Evolutionary conservation across 1,284 basidiomycete species (phyloP), one percentile per base, ranked within the genome.

Genomic region (Meripilus lineatus): DNA sequence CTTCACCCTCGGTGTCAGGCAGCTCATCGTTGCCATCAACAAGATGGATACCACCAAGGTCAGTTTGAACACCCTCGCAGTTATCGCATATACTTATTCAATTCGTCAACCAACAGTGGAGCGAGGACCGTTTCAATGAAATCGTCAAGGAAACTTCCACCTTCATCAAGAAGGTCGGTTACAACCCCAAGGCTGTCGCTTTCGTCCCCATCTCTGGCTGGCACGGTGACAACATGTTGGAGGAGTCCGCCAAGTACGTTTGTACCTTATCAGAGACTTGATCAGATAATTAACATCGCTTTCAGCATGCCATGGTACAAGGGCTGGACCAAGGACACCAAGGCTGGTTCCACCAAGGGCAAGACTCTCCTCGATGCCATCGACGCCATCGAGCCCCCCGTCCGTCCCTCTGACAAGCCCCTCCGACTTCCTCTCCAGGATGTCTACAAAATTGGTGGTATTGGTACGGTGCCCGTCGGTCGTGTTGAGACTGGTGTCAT

Each of bases 381-480:
- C 61, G 95, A 99, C 68, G 93, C 94, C 71, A 99, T 99, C 66
- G 96, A 99, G 68, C 93, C 96, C 67, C 95, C 95, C 51, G 71
- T 77, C 56, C 92, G 95, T 70, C 96, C 96, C 57, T 89, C 90
- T 69, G 95, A 99, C 81, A 97, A 96, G 82, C 94, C 95, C 62
- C 95, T 99, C 76, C 94, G 95, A 79, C 94, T 99, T 57, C 95
- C 95, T 63, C 93, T 99, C 73, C 95, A 99, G 84, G 95, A 99
- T 83, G 95, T 99, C 63, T 99, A 99, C 92, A 99, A 99, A 84
- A 99, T 99, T 65, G 95, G 95, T 77, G 95, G 95, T 94, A 99
- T 99, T 65, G 95, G 95, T 60, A 99, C 95, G 62, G 96, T 99
- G 62, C 95, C 95, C 68, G 95, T 99, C 75, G 95, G 95, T 72